Percentiles rank a stretch among this genome's conserved stretches.
phyloP scores from a whole-genome alignment of 2,329 filamentous ascomycete species.

The Penicillium sp. region DNA sequence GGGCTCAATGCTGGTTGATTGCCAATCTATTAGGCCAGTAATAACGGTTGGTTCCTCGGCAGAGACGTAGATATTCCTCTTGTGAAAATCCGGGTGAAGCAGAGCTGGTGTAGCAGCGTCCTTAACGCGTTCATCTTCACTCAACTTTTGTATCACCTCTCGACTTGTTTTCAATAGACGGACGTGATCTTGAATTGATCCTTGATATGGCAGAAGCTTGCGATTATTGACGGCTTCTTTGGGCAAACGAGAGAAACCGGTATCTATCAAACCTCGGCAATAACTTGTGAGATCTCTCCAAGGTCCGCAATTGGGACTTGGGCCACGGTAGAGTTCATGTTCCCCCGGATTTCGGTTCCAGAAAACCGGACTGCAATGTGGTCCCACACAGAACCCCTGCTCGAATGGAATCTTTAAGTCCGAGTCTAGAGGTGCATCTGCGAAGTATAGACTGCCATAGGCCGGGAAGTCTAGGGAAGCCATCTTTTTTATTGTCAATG shows the following conservation, averaged over 20 bases:
- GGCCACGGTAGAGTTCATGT: constrained; percentile 12
- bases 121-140: constrained; percentile 17
- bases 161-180: background rate
- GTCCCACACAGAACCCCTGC: constrained; percentile 33
- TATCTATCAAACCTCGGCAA: constrained; percentile 19
- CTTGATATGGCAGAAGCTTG: constrained; percentile 14
- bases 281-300: constrained; percentile 20
- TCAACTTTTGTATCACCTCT: constrained; percentile 20
- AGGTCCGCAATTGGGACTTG: constrained; percentile 20
- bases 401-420: constrained; percentile 23
- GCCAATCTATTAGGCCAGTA: constrained; percentile 11
- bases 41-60: constrained; percentile 26
- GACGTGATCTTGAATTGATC: constrained; percentile 10
- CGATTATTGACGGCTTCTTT: constrained; percentile 1
- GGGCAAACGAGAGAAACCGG: constrained; percentile 20
- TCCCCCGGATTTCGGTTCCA: constrained; percentile 14
- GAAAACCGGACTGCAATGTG: constrained; percentile 25
- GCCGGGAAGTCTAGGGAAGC: constrained; percentile 35
- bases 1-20: too few relatives aligned
- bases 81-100: constrained; percentile 32
- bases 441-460: constrained; percentile 39
- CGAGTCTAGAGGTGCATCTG: constrained; percentile 23
- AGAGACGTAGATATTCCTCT: constrained; percentile 34
- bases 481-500: constrained; percentile 28
- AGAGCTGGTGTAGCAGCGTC: constrained; percentile 18